Evolutionary conservation across 306 rosid species (phyloP), one percentile per base, ranked within the genome.

Genomic region (Castanea crenata): DNA sequence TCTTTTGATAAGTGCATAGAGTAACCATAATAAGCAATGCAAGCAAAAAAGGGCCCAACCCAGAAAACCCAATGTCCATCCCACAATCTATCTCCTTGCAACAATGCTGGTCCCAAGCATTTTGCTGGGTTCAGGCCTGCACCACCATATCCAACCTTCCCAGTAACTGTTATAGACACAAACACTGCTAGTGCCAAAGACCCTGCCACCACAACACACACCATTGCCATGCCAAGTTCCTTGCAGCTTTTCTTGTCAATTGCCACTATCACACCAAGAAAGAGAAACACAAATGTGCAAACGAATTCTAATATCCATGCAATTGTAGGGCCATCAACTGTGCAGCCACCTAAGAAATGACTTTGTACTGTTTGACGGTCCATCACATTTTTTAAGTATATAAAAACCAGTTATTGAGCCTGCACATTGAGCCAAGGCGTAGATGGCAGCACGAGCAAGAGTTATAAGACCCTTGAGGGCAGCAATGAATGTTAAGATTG

Each of bases 51-150:
- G 52, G 97, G 92, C 52, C 97, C 98, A 59, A 84, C 54, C 98
- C 97, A 93, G 10, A 91, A 93, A 76, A 93, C 88, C 98, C 98
- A 93, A 84, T 89, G 98, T 1, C 93, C 95, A 5, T 86, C 54
- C 98, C 98, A 91, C 34, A 93, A 46, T 5, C 31, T 32, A 0
- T 90, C 93, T 6, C 91, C 93, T 2, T 57, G 59, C 75, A 89
- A 21, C 82, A 93, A 76, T 1, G 93, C 97, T 0, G 93, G 86
- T 31, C 98, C 95, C 15, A 93, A 77, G 38, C 94, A 90, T 69
- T 97, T 85, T 6, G 92, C 96, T 1, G 96, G 92, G 79, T 87
- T 92, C 25, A 92, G 73, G 25, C 96, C 94, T 31, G 84, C 96
- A 6, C 97, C 94, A 0, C 86, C 94, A 76, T 94, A 89, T 0